Evolutionary conservation across 805 yeast species (phyloP), one percentile per base, ranked within the genome.

Genomic region (Metschnikowia bowlesiae): DNA sequence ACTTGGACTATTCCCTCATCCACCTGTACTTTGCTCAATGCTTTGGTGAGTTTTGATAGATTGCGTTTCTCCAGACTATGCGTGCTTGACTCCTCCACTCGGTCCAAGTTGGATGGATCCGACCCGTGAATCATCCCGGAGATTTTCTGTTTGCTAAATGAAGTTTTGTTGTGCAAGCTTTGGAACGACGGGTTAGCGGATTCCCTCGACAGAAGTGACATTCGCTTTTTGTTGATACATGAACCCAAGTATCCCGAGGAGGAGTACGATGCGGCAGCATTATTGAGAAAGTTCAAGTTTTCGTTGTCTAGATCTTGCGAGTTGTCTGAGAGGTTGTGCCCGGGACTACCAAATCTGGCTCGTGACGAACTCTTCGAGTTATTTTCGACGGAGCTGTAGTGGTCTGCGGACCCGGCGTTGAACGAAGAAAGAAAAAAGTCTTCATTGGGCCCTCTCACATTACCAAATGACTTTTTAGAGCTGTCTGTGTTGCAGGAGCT

Each of bases 271-370:
- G 57, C 53, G 2, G 59, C 53, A 3, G 59, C 60, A 18, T 48
- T 57, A 33, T 50, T 55, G 46, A 64, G 39, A 3, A 65, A 44
- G 46, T 62, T 59, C 37, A 57, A 51, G 52, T 71, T 70, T 45
- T 71, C 75, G 46, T 71, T 64, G 52, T 71, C 75, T 42, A 69
- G 54, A 49, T 71, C 76, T 13, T 44, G 53, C 1, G 54, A 41
- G 14, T 44, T 33, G 4, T 39, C 26, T 10, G 46, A 36, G 36
- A 46, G 33, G n/a, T 28, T 32, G 3, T 13, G 13, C 30, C 22
- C 22, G 7, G 45, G n/a, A n/a, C 38, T n/a, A 38, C 31, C 30
- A 6, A 42, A n/a, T 14, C 26, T 42, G 37, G 11, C 13, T 13
- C 6, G 37, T 2, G 36, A 22, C 14, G 7, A 30, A 13, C 35